These are phyloP conservation scores for Lepidium africanum DNA, from an alignment of 345 rosid genomes.

Conservation along the genomic window DNA sequence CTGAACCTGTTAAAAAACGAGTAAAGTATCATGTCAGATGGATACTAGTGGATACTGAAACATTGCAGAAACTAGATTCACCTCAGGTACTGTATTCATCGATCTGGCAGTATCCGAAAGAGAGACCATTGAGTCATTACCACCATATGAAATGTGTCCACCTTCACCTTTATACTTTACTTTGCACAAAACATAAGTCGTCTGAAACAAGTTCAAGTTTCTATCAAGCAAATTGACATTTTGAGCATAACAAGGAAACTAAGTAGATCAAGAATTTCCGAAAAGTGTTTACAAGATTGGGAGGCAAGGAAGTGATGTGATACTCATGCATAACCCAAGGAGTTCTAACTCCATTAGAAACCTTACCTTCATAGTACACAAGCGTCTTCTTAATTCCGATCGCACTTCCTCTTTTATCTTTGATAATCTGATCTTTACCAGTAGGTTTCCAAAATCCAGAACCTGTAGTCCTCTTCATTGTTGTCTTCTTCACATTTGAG, in stretches of 20 bases:
- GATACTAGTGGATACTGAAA: background rate
- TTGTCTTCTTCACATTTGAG: background rate
- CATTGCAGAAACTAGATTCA: background rate
- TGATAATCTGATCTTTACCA: constrained; percentile 21
- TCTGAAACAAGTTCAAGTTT: background rate
- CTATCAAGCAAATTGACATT: too few species aligned
- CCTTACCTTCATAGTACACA: constrained; percentile 13
- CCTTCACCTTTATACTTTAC: constrained; percentile 11
- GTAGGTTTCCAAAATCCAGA: constrained; percentile 40
- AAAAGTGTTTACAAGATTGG: background rate
- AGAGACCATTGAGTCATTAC: background rate
- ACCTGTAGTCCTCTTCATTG: background rate
- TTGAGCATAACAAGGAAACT: too few species aligned
- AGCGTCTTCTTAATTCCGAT: constrained; percentile 35
- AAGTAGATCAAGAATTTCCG: too few species aligned
- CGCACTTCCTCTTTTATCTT: background rate
- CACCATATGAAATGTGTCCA: background rate
- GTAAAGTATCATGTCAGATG: background rate
- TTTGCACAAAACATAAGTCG: constrained; percentile 16
- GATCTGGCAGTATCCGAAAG: background rate
- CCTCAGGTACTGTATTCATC: background rate
- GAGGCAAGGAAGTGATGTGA: constrained; percentile 20
- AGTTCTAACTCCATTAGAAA: background rate
- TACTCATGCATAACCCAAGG: constrained; percentile 27
- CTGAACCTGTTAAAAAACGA: background rate